A percentile compares a stretch with the other conserved stretches of the same genome.
phyloP scores from a whole-genome alignment of 2,329 filamentous ascomycete species.

The Dothidotthia symphoricarpi region DNA sequence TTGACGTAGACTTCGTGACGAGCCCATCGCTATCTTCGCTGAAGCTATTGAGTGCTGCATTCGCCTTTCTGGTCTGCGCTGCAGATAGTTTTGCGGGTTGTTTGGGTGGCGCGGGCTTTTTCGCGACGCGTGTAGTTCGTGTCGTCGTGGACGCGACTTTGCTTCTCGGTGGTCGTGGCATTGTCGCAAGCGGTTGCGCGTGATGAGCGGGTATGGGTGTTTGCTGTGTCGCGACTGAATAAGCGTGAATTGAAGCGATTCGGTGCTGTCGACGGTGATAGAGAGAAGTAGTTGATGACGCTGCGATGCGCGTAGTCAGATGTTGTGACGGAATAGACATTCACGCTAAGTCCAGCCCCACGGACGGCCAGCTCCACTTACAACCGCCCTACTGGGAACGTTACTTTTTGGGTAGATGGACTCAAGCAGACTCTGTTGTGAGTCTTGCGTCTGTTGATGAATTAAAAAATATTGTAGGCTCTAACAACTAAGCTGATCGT shows the following conservation, averaged over 20 bases:
- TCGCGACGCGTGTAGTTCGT: slow-evolving; percentile 25
- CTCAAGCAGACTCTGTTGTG: no score
- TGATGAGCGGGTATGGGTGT: neutral
- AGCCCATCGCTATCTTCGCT: slow-evolving; percentile 42
- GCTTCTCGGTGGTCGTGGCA: slow-evolving; percentile 40
- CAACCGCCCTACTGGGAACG: neutral
- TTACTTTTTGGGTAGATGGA: neutral
- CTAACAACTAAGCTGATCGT: no score
- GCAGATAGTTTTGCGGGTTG: slow-evolving; percentile 16
- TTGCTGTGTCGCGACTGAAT: slow-evolving; percentile 8
- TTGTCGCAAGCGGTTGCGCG: slow-evolving; percentile 14
- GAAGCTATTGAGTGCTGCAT: slow-evolving; percentile 20
- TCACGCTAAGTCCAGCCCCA: slow-evolving; percentile 13
- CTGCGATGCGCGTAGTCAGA: slow-evolving; percentile 9
- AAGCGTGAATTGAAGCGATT: slow-evolving; percentile 2
- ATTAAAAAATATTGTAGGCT: no score
- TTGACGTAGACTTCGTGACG: slow-evolving; percentile 28
- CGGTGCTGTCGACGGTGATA: slow-evolving; percentile 3
- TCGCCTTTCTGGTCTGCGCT: slow-evolving; percentile 14
- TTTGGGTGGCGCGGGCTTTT: slow-evolving; percentile 24
- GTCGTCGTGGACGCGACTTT: slow-evolving; percentile 34
- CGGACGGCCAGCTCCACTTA: neutral
- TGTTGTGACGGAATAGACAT: slow-evolving; percentile 15
- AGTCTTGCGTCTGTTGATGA: no score
- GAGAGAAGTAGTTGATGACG: no score